Evolutionary conservation across 805 yeast genomes (phyloP).

Genomic region (Metschnikowia noctiluminum): DNA sequence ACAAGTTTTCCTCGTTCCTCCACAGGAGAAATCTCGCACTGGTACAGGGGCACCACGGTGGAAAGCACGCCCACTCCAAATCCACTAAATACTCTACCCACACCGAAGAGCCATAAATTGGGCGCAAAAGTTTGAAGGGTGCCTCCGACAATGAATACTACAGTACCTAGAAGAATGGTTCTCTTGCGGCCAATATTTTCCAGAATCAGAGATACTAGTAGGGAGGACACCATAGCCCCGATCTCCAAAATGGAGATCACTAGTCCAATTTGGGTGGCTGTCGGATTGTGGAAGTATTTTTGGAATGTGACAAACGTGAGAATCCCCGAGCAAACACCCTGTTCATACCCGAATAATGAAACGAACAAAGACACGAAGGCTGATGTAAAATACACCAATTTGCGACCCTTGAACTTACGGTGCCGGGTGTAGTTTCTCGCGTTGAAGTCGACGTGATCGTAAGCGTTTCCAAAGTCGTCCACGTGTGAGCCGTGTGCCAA

Average conservation of each 20-base stretch:
- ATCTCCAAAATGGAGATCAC: slow-evolving; percentile 20
- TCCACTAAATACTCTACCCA: slow-evolving; percentile 77
- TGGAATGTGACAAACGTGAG: slow-evolving; percentile 71
- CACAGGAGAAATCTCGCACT: slow-evolving; percentile 84
- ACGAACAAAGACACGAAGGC: slow-evolving; percentile 44
- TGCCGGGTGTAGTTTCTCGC: slow-evolving; percentile 29
- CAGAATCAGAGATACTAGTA: slow-evolving; percentile 16
- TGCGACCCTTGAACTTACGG: slow-evolving; percentile 36
- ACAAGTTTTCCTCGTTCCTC: slow-evolving; percentile 82
- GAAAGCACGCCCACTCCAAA: slow-evolving; percentile 84
- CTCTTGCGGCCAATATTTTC: slow-evolving; percentile 20
- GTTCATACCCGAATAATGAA: slow-evolving; percentile 33
- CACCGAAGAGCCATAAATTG: slow-evolving; percentile 53
- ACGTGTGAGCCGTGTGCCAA: slow-evolving; percentile 3
- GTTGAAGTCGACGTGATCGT: slow-evolving; percentile 37
- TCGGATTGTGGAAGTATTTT: slow-evolving; percentile 22
- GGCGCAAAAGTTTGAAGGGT: slow-evolving; percentile 36
- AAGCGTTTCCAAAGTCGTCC: slow-evolving; percentile 35
- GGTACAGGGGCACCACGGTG: slow-evolving; percentile 84
- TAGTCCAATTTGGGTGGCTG: slow-evolving; percentile 17
- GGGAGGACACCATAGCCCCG: slow-evolving; percentile 21
- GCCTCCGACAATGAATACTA: slow-evolving; percentile 18
- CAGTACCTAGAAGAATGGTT: slow-evolving; percentile 19
- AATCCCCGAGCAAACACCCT: slow-evolving; percentile 89
- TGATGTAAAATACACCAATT: slow-evolving; percentile 42